Evolutionary conservation across 192 early-diverging fungal species (phyloP), one percentile per base, ranked within the genome.

Genomic region (Gamsiella multidivaricata): DNA sequence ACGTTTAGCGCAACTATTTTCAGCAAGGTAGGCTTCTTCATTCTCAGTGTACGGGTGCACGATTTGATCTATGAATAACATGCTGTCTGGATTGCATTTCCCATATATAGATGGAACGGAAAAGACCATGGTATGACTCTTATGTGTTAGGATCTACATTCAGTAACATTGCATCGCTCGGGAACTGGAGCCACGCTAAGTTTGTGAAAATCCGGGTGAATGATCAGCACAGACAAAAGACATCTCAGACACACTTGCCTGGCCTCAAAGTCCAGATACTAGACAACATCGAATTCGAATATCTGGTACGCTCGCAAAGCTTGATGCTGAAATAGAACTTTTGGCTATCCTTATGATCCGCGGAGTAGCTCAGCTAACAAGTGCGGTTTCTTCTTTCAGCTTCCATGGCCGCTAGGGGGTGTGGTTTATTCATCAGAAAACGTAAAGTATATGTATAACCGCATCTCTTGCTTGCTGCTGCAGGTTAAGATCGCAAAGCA

Each of bases 281-380:
- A 26, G 74, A 78, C 0, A 58, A 54, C 22, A 69, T 78, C 14
- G 49, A 63, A 33, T 78, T 78, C 51, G 74, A 78, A 12, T 78
- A 78, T 39, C 22, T 68, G 73, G 73, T 76, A 68, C n/a, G n/a
- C n/a, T n/a, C n/a, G n/a, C n/a, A n/a, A n/a, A 36, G 63, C 14
- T 32, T 41, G 17, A 54, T 57, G 8, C 7, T n/a, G 7, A 49
- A 3, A 12, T 12, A 22, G 17, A 22, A n/a, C 46, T 22, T 8
- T 49, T 49, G 11, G 22, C 2, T 8, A 8, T n/a, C 1, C 11
- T 49, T 12, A 23, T n/a, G n/a, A n/a, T n/a, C n/a, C n/a, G n/a
- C n/a, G n/a, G n/a, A n/a, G n/a, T 1, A 17, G 1, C 17, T 12
- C 20, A 23, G 22, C 46, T 49, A 22, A 49, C 46, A 22, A 1